phyloP scores from a whole-genome alignment of 148 eudicot species.

The Fagopyrum tataricum region DNA sequence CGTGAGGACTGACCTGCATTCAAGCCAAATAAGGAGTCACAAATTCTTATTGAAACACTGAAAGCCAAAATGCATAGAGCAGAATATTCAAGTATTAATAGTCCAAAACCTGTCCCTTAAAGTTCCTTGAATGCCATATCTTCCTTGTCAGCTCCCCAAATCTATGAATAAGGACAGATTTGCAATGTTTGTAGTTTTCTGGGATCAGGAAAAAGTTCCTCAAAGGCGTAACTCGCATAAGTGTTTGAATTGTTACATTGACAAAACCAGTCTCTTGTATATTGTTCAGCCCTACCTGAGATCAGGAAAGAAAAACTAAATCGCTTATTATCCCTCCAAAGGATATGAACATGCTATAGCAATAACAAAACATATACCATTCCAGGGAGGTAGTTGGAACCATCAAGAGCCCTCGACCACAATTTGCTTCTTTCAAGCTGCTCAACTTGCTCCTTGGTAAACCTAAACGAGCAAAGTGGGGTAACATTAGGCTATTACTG shows the following conservation, averaged over 20 bases:
- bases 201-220: conserved; percentile 95
- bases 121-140: conserved; percentile 93
- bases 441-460: conserved; percentile 55
- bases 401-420: conserved; percentile 99
- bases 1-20: conserved; percentile 96
- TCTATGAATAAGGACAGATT: conserved; percentile 82
- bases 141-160: conserved; percentile 95
- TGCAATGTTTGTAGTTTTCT: conserved; percentile 74
- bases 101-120: conserved; percentile 84
- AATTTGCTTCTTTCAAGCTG: conserved; percentile 66
- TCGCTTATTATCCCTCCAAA: background rate
- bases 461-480: conserved; percentile 28
- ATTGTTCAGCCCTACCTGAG: conserved; percentile 88
- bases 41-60: conserved; percentile 4
- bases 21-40: background rate
- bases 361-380: conserved; percentile 38
- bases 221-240: conserved; percentile 93
- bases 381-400: conserved; percentile 96
- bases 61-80: conserved; percentile 2
- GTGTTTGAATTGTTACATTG: conserved; percentile 87
- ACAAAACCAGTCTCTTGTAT: conserved; percentile 92
- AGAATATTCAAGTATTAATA: background rate
- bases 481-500: background rate
- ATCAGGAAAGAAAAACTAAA: background rate
- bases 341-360: background rate